Percentiles rank a stretch among this genome's conserved stretches.
Conservation (phyloP, 208 protist genomes). For the Trypanosoma cruzi region DNA sequence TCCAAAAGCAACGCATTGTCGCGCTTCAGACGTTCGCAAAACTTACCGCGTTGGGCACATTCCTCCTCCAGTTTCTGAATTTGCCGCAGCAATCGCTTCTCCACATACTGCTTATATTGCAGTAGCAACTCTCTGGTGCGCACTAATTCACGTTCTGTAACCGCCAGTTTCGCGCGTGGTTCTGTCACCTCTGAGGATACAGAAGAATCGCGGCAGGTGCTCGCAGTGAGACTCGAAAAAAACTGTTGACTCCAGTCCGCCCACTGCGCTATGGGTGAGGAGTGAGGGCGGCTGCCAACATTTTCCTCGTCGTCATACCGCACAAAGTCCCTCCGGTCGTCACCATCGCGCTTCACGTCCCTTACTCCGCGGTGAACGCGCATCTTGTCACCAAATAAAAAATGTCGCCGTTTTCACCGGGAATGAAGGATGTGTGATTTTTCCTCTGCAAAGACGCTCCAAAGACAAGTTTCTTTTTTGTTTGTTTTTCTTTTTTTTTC, state of each 20-base stretch:
- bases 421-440: too few relatives aligned
- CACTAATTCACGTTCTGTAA: not conserved
- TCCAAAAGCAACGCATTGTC: constrained; percentile 19
- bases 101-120: constrained; percentile 35
- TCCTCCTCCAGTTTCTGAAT: constrained; percentile 17
- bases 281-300: too few relatives aligned
- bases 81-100: constrained; percentile 26
- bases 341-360: too few relatives aligned
- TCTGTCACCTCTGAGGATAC: not conserved
- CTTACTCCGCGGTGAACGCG: too few relatives aligned
- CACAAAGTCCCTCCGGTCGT: too few relatives aligned
- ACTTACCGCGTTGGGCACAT: not conserved
- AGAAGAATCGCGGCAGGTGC: not conserved
- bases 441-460: too few relatives aligned
- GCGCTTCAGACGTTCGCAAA: constrained; percentile 20
- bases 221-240: not conserved
- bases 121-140: constrained; percentile 19
- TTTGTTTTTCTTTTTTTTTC: too few relatives aligned
- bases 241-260: not conserved
- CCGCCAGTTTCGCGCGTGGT: not conserved
- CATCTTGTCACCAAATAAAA: too few relatives aligned
- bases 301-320: too few relatives aligned
- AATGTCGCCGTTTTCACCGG: too few relatives aligned
- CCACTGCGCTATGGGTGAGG: not conserved
- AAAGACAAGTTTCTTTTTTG: too few relatives aligned